Evolutionary conservation across 768 basidiomycete genomes (phyloP), one percentile per base, ranked within the genome.

Genomic region (Lactarius sanguifluus): DNA sequence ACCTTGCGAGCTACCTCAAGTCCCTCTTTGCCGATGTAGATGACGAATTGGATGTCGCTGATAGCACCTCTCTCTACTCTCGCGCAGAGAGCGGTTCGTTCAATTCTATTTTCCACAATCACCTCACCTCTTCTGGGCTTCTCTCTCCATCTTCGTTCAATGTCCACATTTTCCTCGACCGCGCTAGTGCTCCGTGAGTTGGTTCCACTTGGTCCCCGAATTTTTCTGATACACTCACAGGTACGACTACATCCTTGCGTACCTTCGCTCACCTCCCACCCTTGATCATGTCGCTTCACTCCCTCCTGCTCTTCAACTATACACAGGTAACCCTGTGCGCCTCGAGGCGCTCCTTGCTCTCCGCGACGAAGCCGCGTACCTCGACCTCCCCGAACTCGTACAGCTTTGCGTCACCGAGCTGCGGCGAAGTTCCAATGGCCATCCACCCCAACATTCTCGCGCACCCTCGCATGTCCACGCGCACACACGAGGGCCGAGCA

Each of bases 141-240:
- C 73, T 87, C 4, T 81, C 79, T 30, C 73, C 80, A 2, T 79
- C 83, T 6, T 28, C 66, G 13, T 77, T 77, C 43, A 79, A 76
- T 54, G 75, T 92, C 41, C 89, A 92, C 68, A 71, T 94, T 16
- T 94, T 94, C 77, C 79, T 94, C 28, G 92, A 94, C 73, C 81
- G 92, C 30, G 83, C 92, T 0, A 92, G 91, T 71, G 79, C 86
- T 36, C 88, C 92, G 90, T 92, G 76, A 80, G 91, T 83, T 12
- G 7, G 30, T 18, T 16, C 30, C n/a, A 7, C 47, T 45, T 61
- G 40, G 13, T 43, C 38, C 43, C 8, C 12, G 30, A 30, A 12
- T 60, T 60, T 60, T 65, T 59, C 47, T 67, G 59, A 30, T 61
- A 36, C 34, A 5, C 65, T 52, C 20, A 34, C 65, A 93, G 91